Evolutionary conservation across 495 filamentous ascomycete species (phyloP).

Genomic region (Annulohypoxylon bovei): DNA sequence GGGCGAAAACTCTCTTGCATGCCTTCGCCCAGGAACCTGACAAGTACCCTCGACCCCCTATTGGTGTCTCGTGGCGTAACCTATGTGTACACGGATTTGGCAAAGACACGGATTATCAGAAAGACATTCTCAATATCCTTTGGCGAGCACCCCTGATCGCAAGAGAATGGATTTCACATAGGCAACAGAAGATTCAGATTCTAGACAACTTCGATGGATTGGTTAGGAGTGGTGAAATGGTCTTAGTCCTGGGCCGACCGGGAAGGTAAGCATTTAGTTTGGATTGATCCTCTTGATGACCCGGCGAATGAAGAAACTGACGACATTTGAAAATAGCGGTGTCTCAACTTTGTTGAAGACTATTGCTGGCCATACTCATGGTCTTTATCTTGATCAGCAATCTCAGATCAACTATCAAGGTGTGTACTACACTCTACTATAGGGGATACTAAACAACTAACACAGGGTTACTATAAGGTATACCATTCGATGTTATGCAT

Average conservation of each 20-base stretch:
- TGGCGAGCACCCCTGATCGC: conserved; percentile 15
- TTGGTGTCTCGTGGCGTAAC: conserved; percentile 24
- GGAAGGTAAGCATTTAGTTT: conserved; percentile 46
- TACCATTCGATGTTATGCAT: conserved; percentile 60
- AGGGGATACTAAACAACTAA: neutral
- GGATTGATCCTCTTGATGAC: neutral
- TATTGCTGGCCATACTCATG: conserved; percentile 72
- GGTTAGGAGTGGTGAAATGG: conserved; percentile 78
- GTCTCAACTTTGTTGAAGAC: conserved; percentile 74
- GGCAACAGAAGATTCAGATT: conserved; percentile 61
- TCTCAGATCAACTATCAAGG: conserved; percentile 63
- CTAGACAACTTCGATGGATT: conserved; percentile 77
- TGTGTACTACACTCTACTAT: neutral
- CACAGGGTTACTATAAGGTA: conserved; percentile 5
- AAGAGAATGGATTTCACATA: conserved; percentile 23
- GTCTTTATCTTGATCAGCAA: conserved; percentile 54
- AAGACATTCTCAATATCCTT: conserved; percentile 21
- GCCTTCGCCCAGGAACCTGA: conserved; percentile 27
- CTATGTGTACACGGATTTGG: conserved; percentile 23
- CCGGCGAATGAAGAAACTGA: neutral
- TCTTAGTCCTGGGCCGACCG: conserved; percentile 81
- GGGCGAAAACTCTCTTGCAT: conserved; percentile 16
- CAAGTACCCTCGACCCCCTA: conserved; percentile 22
- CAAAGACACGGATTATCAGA: conserved; percentile 29
- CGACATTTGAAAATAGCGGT: neutral